Evolutionary conservation across 345 rosid species (phyloP).

Genomic region (Garcia nutans): DNA sequence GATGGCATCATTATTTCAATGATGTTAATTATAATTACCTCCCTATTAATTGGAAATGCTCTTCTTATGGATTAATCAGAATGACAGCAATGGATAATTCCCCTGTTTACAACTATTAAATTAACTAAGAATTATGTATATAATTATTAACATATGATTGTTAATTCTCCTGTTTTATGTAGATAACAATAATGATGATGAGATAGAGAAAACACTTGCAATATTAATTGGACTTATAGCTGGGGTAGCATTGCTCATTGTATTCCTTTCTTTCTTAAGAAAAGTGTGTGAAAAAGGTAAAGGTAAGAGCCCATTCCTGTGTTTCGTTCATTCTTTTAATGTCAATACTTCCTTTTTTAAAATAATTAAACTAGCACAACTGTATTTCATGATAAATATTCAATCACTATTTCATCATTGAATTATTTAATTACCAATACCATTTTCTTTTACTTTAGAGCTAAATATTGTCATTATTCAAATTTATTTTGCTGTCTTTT

Average conservation of each 20-base stretch:
- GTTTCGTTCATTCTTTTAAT: neutral
- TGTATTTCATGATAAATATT: too few relatives aligned
- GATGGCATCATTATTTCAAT: neutral
- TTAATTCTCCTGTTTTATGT: neutral
- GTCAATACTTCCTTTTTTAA: conserved; percentile 1
- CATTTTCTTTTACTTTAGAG: neutral
- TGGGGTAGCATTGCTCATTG: conserved; percentile 71
- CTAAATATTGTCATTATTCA: neutral
- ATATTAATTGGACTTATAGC: conserved; percentile 84
- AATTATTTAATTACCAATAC: neutral
- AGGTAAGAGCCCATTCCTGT: conserved; percentile 34
- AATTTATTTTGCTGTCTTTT: neutral
- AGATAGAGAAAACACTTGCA: conserved; percentile 88
- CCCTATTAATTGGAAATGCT: conserved; percentile 1
- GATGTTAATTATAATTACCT: neutral
- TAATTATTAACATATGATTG: conserved; percentile 13
- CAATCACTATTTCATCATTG: too few relatives aligned
- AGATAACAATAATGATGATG: conserved; percentile 54
- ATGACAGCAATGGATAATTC: too few relatives aligned
- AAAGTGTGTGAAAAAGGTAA: conserved; percentile 57
- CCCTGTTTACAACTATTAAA: neutral
- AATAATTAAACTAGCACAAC: neutral
- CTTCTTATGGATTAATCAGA: neutral
- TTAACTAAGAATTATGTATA: too few relatives aligned
- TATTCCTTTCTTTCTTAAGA: conserved; percentile 64